Evolutionary conservation across 2,329 filamentous ascomycete species (phyloP), one percentile per base, ranked within the genome.

Genomic region (Penicillium brevicompactum): DNA sequence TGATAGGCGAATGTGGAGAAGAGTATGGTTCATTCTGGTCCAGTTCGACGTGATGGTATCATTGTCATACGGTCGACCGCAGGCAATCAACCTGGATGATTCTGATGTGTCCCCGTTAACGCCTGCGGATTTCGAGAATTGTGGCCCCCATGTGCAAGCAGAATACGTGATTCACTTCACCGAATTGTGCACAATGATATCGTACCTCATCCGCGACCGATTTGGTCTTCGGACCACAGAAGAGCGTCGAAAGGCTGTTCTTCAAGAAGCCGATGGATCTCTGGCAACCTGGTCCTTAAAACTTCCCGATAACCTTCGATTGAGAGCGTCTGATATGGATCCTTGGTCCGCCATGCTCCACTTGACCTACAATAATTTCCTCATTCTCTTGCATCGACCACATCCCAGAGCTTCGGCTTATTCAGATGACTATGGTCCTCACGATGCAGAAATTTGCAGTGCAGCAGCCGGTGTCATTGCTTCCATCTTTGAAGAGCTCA

Each of bases 81-180:
- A 80, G 61, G 76, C 79, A 18, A 79, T 84, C 55, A 78, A 80
- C 51, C 66, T 82, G 8, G 79, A 82, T 44, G 81, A 83, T 52
- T 81, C 76, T 11, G 80, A 83, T 63, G 77, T 81, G 2, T 74
- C 75, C 13, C 71, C 73, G 18, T 71, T 82, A 31, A 74, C 73
- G 4, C 64, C 65, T 10, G 71, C 71, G 2, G 76, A 83, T 65
- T 82, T 83, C 49, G 72, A 79, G 57, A 78, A 76, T 11, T 78
- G 76, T 55, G 76, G 78, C 2, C 54, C 70, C 8, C 70, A 72
- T 13, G 79, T 81, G 18, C 73, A 77, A 61, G 60, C 70, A 10
- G 75, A 78, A 22, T 78, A 73, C 54, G 75, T 77, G 16, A 79
- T 81, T 22, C 74, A 82, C 31, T 80, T 80, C 46, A 77, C 79